Conservation (phyloP, 805 yeast genomes). For the Spathaspora gorwiae region DNA sequence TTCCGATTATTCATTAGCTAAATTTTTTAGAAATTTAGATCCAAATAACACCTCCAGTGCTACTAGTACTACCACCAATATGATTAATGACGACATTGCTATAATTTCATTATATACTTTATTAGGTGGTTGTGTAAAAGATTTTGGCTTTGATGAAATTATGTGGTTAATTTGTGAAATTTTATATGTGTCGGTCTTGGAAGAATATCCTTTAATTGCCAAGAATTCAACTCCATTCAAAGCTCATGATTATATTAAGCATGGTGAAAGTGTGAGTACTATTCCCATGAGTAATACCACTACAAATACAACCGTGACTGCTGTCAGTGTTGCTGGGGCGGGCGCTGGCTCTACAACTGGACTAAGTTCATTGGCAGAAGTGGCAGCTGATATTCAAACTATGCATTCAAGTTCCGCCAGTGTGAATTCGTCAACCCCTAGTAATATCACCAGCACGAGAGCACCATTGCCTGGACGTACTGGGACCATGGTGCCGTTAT, state of each 20-base stretch:
- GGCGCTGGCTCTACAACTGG: slow-evolving; percentile 10
- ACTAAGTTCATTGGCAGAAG: slow-evolving; percentile 30
- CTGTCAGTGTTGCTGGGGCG: not conserved
- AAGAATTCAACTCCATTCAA: slow-evolving; percentile 31
- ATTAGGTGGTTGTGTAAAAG: slow-evolving; percentile 68
- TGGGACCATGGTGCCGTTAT: not conserved
- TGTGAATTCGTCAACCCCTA: not conserved
- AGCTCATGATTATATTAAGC: slow-evolving; percentile 2
- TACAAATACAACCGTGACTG: not conserved
- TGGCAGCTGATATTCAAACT: slow-evolving; percentile 16
- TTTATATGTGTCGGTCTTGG: slow-evolving; percentile 53
- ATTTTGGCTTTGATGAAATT: slow-evolving; percentile 75
- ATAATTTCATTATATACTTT: slow-evolving; percentile 52
- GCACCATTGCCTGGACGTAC: not conserved
- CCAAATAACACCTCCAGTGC: slow-evolving; percentile 25
- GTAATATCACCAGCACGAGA: not conserved
- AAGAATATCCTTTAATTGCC: slow-evolving; percentile 64
- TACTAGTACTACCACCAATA: too few relatives aligned
- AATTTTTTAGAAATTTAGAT: slow-evolving; percentile 46
- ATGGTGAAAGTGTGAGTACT: not conserved
- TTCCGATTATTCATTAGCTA: slow-evolving; percentile 37
- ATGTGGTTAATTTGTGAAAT: slow-evolving; percentile 64
- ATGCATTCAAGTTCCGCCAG: slow-evolving; percentile 2
- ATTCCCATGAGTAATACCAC: not conserved
- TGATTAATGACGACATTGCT: slow-evolving; percentile 47